These are phyloP conservation scores for Phanerochaete sordida DNA, from an alignment of 768 basidiomycete species.

Conservation along the genomic window DNA sequence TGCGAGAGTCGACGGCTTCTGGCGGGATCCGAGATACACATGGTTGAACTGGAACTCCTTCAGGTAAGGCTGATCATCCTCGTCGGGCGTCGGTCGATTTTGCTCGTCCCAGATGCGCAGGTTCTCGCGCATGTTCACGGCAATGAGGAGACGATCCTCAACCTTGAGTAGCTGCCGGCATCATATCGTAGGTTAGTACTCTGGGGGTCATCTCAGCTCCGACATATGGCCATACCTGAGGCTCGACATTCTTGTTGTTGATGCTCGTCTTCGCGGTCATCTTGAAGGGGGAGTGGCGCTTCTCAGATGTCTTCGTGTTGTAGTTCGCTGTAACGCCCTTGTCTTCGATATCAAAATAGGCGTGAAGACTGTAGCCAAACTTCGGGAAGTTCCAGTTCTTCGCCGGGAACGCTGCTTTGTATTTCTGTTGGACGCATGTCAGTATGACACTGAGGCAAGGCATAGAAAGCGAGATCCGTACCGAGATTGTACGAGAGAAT, in stretches of 20 bases:
- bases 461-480: background rate
- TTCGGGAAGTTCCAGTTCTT: conserved; percentile 18
- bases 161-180: background rate
- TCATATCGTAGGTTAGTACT: background rate
- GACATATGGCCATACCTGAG: conserved; percentile 5
- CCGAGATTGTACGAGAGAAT: background rate
- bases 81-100: background rate
- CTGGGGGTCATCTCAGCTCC: background rate
- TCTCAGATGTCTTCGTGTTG: conserved; percentile 15
- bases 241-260: conserved; percentile 7
- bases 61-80: background rate
- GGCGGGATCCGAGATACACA: too few species aligned
- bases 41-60: background rate
- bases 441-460: background rate
- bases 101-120: background rate
- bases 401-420: background rate
- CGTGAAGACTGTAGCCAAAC: conserved; percentile 1
- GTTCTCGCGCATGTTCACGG: background rate
- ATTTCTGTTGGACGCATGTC: background rate
- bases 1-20: too few species aligned
- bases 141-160: background rate
- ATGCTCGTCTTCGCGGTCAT: background rate
- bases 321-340: conserved; percentile 11
- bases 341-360: conserved; percentile 6
- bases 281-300: conserved; percentile 9